Evolutionary conservation across 2,329 filamentous ascomycete species (phyloP).

Genomic region (Cladophialophora yegresii): DNA sequence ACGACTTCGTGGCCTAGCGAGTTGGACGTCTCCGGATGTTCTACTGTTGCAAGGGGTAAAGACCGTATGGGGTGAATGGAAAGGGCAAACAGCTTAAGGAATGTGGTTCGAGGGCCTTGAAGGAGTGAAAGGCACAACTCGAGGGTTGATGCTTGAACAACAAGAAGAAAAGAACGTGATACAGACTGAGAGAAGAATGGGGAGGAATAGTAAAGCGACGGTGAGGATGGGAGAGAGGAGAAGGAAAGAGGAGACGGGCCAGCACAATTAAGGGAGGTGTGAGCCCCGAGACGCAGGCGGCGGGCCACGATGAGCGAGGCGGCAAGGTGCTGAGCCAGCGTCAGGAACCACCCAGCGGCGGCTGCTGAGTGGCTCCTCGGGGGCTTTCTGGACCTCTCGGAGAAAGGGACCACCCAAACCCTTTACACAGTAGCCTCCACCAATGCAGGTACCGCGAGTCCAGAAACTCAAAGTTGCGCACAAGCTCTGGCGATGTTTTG

Average conservation of each 20-base stretch:
- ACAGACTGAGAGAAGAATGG: constrained; percentile 36
- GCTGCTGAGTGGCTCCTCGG: constrained; percentile 10
- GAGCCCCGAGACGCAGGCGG: not conserved
- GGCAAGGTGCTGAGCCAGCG: constrained; percentile 4
- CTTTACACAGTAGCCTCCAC: not conserved
- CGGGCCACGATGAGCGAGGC: constrained; percentile 3
- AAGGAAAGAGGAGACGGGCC: constrained; percentile 36
- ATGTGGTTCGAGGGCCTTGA: constrained; percentile 52
- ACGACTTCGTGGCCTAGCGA: constrained; percentile 15
- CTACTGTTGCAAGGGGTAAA: constrained; percentile 25
- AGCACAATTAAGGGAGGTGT: constrained; percentile 36
- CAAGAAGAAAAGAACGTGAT: constrained; percentile 38
- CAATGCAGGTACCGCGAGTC: constrained; percentile 15
- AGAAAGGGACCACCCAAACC: constrained; percentile 3
- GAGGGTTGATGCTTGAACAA: constrained; percentile 36
- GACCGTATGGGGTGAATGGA: constrained; percentile 28
- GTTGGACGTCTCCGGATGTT: constrained; percentile 4
- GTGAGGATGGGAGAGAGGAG: constrained; percentile 38
- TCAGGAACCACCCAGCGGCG: constrained; percentile 4
- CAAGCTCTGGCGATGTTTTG: constrained; percentile 4
- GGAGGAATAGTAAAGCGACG: constrained; percentile 36
- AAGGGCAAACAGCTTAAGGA: constrained; percentile 33
- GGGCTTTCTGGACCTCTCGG: constrained; percentile 7
- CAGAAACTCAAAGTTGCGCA: constrained; percentile 20
- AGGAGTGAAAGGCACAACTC: constrained; percentile 55